Evolutionary conservation across 805 yeast genomes (phyloP).

Genomic region (Isabelozyma gotoi): DNA sequence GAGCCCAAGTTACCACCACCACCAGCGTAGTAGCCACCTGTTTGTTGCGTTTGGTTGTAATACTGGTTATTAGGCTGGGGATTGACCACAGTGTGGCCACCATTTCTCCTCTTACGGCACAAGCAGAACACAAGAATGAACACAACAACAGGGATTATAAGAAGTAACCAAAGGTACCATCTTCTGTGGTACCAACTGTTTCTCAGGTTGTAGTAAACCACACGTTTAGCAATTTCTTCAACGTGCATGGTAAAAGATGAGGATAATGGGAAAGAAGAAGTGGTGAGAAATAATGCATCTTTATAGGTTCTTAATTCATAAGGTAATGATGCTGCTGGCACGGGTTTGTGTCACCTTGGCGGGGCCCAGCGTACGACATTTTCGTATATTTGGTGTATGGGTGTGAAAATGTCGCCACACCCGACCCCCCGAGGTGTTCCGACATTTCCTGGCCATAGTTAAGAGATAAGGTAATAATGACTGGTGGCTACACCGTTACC

Average conservation of each 20-base stretch:
- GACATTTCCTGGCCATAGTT: too few species aligned
- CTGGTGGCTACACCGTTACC: too few species aligned
- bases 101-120: constrained; percentile 7
- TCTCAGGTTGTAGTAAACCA: neutral
- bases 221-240: neutral
- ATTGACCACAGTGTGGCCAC: constrained; percentile 2
- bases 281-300: too few species aligned
- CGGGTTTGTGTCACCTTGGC: neutral
- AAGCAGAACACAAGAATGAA: constrained; percentile 5
- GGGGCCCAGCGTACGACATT: too few species aligned
- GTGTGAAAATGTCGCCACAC: too few species aligned
- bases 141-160: constrained; percentile 9
- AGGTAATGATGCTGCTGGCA: too few species aligned
- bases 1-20: constrained; percentile 3
- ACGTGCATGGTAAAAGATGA: constrained; percentile 3
- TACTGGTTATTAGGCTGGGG: constrained; percentile 10
- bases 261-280: neutral
- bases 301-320: too few species aligned
- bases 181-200: constrained; percentile 9
- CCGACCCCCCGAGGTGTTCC: too few species aligned
- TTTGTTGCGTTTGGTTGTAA: constrained; percentile 11
- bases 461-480: too few species aligned
- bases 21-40: constrained; percentile 8
- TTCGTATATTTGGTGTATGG: too few species aligned
- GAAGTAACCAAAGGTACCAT: constrained; percentile 12